Conservation (phyloP, 106 monocot genomes). For the Apostasia shenzhenica region DNA sequence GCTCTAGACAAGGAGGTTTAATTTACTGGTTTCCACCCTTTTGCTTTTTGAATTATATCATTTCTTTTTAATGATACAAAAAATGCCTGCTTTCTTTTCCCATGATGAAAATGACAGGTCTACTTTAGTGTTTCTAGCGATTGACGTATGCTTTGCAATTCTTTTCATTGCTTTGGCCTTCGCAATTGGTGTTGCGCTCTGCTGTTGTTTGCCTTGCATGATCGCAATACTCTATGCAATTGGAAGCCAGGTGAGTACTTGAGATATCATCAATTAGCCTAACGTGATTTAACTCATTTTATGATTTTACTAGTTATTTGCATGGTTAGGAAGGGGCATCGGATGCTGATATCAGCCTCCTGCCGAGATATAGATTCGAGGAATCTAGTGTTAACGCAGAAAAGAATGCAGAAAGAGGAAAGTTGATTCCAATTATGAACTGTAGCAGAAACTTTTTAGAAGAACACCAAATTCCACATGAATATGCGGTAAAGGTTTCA, state of each 20-base stretch:
- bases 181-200: constrained; percentile 76
- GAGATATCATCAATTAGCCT: not conserved
- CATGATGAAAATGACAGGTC: constrained; percentile 37
- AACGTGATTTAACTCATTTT: not conserved
- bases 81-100: not conserved
- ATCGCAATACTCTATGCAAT: constrained; percentile 89
- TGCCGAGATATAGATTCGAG: constrained; percentile 69
- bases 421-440: constrained; percentile 57
- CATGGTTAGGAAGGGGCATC: constrained; percentile 73
- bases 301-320: not conserved
- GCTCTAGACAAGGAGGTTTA: no score
- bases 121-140: constrained; percentile 69
- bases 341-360: constrained; percentile 80
- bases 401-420: constrained; percentile 41
- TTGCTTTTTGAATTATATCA: not conserved
- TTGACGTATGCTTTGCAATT: constrained; percentile 78
- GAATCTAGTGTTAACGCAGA: constrained; percentile 21
- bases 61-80: not conserved
- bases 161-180: constrained; percentile 82
- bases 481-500: constrained; percentile 60
- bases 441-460: constrained; percentile 22
- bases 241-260: constrained; percentile 54
- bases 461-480: constrained; percentile 43
- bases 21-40: no score
- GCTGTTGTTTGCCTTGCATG: constrained; percentile 87